phyloP scores from a whole-genome alignment of 352 stramenopile species.

The Plasmopara viticola region DNA sequence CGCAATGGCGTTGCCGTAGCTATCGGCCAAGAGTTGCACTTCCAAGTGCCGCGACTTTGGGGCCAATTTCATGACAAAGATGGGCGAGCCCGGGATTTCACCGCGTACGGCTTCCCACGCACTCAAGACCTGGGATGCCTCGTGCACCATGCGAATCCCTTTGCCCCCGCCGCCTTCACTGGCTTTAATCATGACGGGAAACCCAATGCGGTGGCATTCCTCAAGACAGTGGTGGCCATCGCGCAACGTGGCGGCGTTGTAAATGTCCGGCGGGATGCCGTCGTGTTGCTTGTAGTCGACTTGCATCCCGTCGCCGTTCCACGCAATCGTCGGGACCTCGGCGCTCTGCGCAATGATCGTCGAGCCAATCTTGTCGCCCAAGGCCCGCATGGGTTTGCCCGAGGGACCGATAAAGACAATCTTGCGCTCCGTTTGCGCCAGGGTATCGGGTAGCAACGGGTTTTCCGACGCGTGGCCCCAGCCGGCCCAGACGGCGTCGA shows the following conservation, averaged over 20 bases:
- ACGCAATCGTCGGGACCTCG: constrained; percentile 97
- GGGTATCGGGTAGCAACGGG: constrained; percentile 92
- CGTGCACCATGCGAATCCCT: constrained; percentile 95
- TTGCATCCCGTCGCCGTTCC: constrained; percentile 95
- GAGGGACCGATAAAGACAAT: constrained; percentile 99
- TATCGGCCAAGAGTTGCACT: constrained; percentile 98
- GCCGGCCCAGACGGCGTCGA: constrained; percentile 97
- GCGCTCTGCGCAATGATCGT: constrained; percentile 99
- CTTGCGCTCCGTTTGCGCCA: constrained; percentile 85
- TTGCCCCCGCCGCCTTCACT: constrained; percentile 98
- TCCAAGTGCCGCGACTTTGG: constrained; percentile 97
- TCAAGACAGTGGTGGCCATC: constrained; percentile 90
- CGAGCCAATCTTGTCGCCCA: constrained; percentile 99
- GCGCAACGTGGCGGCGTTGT: constrained; percentile 90
- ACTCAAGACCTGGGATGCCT: constrained; percentile 87
- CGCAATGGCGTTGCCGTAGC: constrained; percentile 98
- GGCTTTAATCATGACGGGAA: constrained; percentile 99
- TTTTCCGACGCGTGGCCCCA: constrained; percentile 99
- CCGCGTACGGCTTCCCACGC: constrained; percentile 96
- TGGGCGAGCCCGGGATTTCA: constrained; percentile 97
- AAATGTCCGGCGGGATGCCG: constrained; percentile 92
- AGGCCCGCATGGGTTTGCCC: constrained; percentile 95
- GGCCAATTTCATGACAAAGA: constrained; percentile 99
- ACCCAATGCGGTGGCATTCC: constrained; percentile 94
- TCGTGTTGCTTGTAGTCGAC: constrained; percentile 86